Evolutionary conservation across 805 yeast genomes (phyloP).

Genomic region (Wickerhamomyces strasburgensis): DNA sequence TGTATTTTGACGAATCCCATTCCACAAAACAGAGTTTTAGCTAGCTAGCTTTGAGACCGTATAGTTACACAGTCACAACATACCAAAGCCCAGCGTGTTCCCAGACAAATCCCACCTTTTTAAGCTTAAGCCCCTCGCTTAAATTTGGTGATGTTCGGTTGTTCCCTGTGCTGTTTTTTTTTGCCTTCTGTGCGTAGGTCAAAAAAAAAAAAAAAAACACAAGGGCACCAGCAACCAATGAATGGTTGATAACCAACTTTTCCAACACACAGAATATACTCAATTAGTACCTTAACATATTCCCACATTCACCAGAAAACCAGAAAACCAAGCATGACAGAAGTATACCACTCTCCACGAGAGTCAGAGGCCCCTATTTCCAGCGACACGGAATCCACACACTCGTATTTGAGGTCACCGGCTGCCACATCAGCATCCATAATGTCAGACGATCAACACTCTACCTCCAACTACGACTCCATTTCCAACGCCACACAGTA

Average conservation of each 20-base stretch:
- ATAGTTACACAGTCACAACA: no score
- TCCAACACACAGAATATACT: no score
- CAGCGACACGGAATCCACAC: slow-evolving; percentile 12
- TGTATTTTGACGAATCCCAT: no score
- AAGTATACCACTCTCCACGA: slow-evolving; percentile 3
- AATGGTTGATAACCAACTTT: no score
- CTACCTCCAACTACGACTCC: slow-evolving; percentile 1
- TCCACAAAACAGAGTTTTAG: no score
- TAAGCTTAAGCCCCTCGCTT: no score
- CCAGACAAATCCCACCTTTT: no score
- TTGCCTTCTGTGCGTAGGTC: neutral
- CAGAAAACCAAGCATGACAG: slow-evolving; percentile 6
- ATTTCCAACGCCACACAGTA: slow-evolving; percentile 3
- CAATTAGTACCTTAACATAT: no score
- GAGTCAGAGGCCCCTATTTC: neutral
- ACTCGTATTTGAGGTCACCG: slow-evolving; percentile 10
- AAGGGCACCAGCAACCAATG: neutral
- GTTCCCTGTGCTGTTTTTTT: no score
- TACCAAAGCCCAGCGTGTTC: no score
- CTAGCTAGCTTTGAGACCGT: no score
- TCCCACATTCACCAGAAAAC: no score
- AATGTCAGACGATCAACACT: slow-evolving; percentile 10
- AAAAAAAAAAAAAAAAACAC: neutral
- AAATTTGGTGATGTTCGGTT: neutral
- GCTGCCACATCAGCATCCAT: slow-evolving; percentile 1